These are phyloP conservation scores for Aurantiochytrium sp. DNA, from an alignment of 108 stramenopile genomes.

Conservation along the genomic window DNA sequence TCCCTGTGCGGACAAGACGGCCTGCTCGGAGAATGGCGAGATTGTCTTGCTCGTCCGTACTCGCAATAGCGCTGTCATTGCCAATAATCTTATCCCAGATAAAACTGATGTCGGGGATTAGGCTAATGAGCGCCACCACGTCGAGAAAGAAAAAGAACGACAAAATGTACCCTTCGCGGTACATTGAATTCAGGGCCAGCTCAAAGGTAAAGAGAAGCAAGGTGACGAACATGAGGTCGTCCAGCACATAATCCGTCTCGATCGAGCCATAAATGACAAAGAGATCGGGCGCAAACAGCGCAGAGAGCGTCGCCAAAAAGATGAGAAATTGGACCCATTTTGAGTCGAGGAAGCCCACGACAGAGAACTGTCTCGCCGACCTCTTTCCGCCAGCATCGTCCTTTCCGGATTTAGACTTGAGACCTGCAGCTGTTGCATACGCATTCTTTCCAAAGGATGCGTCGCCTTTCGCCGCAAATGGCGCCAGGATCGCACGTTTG, in stretches of 20 bases:
- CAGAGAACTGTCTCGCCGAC: neutral
- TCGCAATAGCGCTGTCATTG: neutral
- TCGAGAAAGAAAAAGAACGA: neutral
- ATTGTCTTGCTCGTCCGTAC: neutral
- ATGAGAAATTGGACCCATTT: neutral
- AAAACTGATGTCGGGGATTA: neutral
- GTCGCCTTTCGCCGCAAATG: neutral
- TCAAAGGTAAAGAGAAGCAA: neutral
- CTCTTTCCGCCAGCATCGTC: neutral
- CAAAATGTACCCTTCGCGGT: neutral
- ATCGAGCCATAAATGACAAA: neutral
- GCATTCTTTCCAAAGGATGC: neutral
- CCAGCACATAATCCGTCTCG: neutral
- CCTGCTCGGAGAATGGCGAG: neutral
- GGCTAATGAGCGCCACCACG: neutral
- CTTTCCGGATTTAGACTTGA: neutral
- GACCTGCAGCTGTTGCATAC: neutral
- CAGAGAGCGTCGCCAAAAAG: neutral
- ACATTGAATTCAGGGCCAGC: neutral
- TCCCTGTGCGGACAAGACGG: neutral
- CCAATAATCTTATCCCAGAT: neutral
- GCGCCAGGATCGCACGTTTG: neutral
- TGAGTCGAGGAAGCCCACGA: neutral
- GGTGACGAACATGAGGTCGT: neutral
- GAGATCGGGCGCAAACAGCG: neutral